Evolutionary conservation across 768 basidiomycete species (phyloP).

Genomic region (Candolleomyces eurysporus): DNA sequence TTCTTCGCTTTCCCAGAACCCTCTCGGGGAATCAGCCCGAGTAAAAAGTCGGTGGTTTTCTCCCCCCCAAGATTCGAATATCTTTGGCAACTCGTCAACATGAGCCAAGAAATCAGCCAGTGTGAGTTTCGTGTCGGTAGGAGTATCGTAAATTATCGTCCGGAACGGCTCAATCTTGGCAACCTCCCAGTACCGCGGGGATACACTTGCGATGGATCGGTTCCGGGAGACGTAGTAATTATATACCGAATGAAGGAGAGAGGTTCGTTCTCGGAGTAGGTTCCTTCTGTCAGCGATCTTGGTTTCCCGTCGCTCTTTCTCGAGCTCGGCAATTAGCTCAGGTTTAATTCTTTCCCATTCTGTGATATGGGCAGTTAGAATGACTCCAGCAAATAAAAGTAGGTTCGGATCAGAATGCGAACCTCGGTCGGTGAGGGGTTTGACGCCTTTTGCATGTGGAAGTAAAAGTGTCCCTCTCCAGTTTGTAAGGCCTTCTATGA

Average conservation of each 20-base stretch:
- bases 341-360: neutral
- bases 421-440: neutral
- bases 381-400: neutral
- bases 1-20: neutral
- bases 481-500: neutral
- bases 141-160: neutral
- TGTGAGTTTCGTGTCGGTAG: neutral
- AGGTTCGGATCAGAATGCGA: neutral
- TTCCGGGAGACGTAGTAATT: neutral
- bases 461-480: neutral
- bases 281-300: neutral
- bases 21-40: neutral
- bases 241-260: neutral
- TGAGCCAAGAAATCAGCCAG: neutral
- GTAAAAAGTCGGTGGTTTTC: neutral
- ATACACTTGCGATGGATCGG: neutral
- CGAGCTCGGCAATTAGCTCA: neutral
- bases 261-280: neutral
- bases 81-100: neutral
- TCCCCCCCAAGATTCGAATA: neutral
- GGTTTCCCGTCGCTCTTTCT: neutral
- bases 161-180: conserved; percentile 1
- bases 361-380: neutral
- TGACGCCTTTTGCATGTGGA: neutral
- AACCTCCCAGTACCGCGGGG: neutral